Evolutionary conservation across 2,329 filamentous ascomycete species (phyloP), one percentile per base, ranked within the genome.

Genomic region (Ceratocystis ficicola): DNA sequence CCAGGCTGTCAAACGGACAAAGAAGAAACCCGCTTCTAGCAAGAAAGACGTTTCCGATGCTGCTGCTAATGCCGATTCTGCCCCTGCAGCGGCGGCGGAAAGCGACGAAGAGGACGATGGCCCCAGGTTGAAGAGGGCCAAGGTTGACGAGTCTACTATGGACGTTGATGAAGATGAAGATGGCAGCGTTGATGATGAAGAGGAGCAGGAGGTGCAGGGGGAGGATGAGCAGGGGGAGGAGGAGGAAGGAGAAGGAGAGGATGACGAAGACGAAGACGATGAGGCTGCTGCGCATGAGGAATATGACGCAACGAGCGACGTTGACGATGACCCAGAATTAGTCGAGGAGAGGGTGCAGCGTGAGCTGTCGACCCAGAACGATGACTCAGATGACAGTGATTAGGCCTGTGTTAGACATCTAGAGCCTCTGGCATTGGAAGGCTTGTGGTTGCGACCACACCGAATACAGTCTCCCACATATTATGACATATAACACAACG

Each of bases 1-100:
- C 66, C 86, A 90, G 73, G 84, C 86, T 22, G 85, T 86, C 66
- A 91, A 91, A 76, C 85, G 87, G 64, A 89, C 86, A 70, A 84
- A 81, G 17, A 89, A 90, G 75, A 82, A 86, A 44, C 52, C 64
- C 83, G 85, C 88, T 86, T 71, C 82, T 86, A 20, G 84, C 85
- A 44, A 86, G 84, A 64, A 83, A 85, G 64, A 89, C 87, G 74
- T 76, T 75, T 64, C 75, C 71, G 15, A 65, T 69, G 30, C 70
- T 71, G 2, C 72, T 72, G 48, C 72, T 70, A 15, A 72, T 70
- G 48, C 74, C 76, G 67, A 74, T 75, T 4, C 73, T 76, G 68
- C 70, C 66, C 66, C 74, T 75, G 4, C 73, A 76, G 68, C 70
- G 66, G 28, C 67, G 3, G 59, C 63, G n/a, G 64, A 69, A 28